phyloP scores from a whole-genome alignment of 805 yeast species.

The Starmera caribaea region DNA sequence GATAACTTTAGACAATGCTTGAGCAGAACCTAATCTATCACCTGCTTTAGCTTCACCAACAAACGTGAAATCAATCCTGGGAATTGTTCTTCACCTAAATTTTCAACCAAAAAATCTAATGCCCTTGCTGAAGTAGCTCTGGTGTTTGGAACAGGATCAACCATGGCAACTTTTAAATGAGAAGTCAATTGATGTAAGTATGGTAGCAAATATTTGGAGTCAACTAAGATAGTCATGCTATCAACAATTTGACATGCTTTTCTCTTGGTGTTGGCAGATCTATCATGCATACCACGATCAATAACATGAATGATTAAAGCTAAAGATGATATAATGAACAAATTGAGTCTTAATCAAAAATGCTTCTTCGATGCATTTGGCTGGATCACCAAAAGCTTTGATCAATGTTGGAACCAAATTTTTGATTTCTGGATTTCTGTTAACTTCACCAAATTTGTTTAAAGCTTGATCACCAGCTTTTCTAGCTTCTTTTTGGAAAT shows the following conservation, averaged over 20 bases:
- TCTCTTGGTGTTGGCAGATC: too few relatives aligned
- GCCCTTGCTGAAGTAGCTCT: conserved; percentile 98
- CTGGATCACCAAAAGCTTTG: conserved; percentile 93
- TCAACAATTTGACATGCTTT: conserved; percentile 99
- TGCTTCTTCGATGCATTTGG: conserved; percentile 81
- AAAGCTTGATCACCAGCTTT: conserved; percentile 87
- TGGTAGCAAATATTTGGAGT: too few relatives aligned
- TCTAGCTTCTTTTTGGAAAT: conserved; percentile 93
- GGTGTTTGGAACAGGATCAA: conserved; percentile 98
- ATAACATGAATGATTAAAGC: conserved; percentile 92
- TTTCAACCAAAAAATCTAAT: conserved; percentile 89
- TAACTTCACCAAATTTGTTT: conserved; percentile 92
- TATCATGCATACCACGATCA: conserved; percentile 93
- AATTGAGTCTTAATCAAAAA: conserved; percentile 87
- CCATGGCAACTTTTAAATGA: conserved; percentile 90
- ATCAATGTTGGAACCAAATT: conserved; percentile 65
- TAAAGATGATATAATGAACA: conserved; percentile 92
- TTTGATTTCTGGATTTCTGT: conserved; percentile 94
- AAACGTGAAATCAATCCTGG: conserved; percentile 83
- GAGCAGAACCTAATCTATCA: too few relatives aligned
- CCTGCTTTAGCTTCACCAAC: conserved; percentile 70
- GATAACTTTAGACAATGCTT: too few relatives aligned
- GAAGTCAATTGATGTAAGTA: conserved; percentile 64
- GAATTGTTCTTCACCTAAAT: conserved; percentile 91
- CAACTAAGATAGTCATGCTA: conserved; percentile 95